Evolutionary conservation across 1,139 yeast genomes (phyloP).

Genomic region (Kluyveromyces marxianus): DNA sequence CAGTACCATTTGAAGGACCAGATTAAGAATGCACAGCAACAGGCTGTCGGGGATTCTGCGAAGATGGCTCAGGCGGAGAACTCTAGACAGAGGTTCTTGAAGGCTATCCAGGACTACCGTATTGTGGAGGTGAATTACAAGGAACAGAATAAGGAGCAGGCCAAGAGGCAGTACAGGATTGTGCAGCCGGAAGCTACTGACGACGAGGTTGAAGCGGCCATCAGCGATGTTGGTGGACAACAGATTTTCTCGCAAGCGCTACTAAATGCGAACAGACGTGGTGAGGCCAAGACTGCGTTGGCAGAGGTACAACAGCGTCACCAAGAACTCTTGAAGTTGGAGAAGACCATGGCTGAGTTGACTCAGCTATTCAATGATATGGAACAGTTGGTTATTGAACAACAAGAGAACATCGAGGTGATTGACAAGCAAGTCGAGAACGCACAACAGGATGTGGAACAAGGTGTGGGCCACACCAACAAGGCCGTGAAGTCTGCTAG

Average conservation of each 20-base stretch:
- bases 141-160: conserved; percentile 77
- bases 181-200: conserved; percentile 91
- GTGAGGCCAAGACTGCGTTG: conserved; percentile 92
- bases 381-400: conserved; percentile 95
- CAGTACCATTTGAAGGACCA: conserved; percentile 69
- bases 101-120: conserved; percentile 79
- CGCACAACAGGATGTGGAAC: conserved; percentile 87
- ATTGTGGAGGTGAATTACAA: conserved; percentile 81
- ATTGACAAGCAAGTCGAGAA: conserved; percentile 72
- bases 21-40: conserved; percentile 70
- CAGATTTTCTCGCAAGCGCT: conserved; percentile 94
- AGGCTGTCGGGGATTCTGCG: conserved; percentile 64
- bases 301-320: conserved; percentile 96
- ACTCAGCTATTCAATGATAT: conserved; percentile 92
- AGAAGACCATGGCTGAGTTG: conserved; percentile 91
- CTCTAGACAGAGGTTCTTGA: conserved; percentile 77
- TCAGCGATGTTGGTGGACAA: conserved; percentile 76
- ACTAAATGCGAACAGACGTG: conserved; percentile 86
- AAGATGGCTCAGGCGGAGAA: conserved; percentile 88
- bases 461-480: conserved; percentile 90
- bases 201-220: conserved; percentile 74
- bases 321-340: conserved; percentile 89
- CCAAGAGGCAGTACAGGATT: conserved; percentile 87
- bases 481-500: conserved; percentile 85
- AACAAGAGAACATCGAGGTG: conserved; percentile 80